phyloP scores from a whole-genome alignment of 2,329 filamentous ascomycete species.

The Zymoseptoria pseudotritici region DNA sequence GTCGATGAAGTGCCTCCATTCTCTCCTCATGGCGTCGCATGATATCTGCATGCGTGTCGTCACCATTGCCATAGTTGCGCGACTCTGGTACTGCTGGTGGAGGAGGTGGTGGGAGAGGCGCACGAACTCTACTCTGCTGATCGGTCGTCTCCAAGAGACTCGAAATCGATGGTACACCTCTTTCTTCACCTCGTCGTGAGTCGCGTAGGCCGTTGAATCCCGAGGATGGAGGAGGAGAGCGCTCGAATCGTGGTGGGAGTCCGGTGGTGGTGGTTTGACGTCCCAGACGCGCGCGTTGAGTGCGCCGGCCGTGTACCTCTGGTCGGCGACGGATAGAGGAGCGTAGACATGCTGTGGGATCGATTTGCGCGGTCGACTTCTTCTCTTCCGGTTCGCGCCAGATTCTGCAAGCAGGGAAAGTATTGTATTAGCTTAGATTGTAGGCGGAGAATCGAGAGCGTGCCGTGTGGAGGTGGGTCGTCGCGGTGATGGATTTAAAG shows the following conservation, averaged over 20 bases:
- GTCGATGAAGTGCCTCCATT: background rate
- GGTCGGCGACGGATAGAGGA: conserved; percentile 50
- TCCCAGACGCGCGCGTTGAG: conserved; percentile 22
- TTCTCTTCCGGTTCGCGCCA: conserved; percentile 48
- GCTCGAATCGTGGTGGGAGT: conserved; percentile 20
- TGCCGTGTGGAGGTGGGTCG: conserved; percentile 5
- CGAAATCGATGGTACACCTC: conserved; percentile 25
- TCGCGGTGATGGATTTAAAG: background rate
- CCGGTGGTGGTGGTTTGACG: conserved; percentile 16
- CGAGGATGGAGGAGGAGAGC: conserved; percentile 16
- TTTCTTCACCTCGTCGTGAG: conserved; percentile 13
- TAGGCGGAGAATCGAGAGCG: conserved; percentile 1
- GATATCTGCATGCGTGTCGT: background rate
- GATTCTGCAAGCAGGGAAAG: conserved; percentile 29
- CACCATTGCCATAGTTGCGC: conserved; percentile 13
- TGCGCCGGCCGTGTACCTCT: conserved; percentile 24
- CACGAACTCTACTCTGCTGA: conserved; percentile 4
- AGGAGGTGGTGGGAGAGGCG: conserved; percentile 6
- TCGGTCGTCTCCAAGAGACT: conserved; percentile 25
- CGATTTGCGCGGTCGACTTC: conserved; percentile 41
- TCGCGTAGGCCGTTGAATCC: conserved; percentile 15
- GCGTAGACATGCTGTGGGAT: conserved; percentile 41
- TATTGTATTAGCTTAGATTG: conserved; percentile 6
- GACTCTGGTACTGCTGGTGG: conserved; percentile 22
- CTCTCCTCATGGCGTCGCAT: background rate